phyloP scores from a whole-genome alignment of 2,329 filamentous ascomycete genomes.

The Eutypa lata region DNA sequence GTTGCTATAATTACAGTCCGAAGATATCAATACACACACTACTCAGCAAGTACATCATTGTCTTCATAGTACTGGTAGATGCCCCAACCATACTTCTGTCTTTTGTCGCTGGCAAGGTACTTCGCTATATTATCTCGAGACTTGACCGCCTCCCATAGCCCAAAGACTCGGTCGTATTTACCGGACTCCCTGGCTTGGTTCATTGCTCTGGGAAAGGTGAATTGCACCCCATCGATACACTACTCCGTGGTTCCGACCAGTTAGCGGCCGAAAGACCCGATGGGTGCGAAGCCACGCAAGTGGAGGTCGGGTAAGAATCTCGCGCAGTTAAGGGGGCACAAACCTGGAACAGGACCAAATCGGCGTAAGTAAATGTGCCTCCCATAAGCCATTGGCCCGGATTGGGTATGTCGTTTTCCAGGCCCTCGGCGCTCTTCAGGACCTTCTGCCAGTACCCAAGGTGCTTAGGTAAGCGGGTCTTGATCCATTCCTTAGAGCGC shows the following conservation, averaged over 20 bases:
- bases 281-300: background rate
- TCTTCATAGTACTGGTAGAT: constrained; percentile 71
- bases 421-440: constrained; percentile 53
- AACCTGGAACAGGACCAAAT: constrained; percentile 69
- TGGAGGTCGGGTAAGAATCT: background rate
- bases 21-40: no score
- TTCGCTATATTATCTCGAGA: constrained; percentile 59
- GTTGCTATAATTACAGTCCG: no score
- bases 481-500: constrained; percentile 54
- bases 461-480: constrained; percentile 65
- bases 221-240: constrained; percentile 54
- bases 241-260: constrained; percentile 18
- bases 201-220: constrained; percentile 67
- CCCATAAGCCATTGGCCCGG: constrained; percentile 63
- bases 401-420: constrained; percentile 51
- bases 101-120: constrained; percentile 63
- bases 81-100: constrained; percentile 56
- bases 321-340: constrained; percentile 6
- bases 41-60: constrained; percentile 46
- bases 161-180: constrained; percentile 59
- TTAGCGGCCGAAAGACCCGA: background rate
- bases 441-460: constrained; percentile 65
- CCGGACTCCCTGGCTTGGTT: constrained; percentile 47
- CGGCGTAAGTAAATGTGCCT: constrained; percentile 62
- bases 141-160: constrained; percentile 59